These are phyloP conservation scores for Leccinum subgranulosum DNA, from an alignment of 768 basidiomycete species.

Conservation along the genomic window DNA sequence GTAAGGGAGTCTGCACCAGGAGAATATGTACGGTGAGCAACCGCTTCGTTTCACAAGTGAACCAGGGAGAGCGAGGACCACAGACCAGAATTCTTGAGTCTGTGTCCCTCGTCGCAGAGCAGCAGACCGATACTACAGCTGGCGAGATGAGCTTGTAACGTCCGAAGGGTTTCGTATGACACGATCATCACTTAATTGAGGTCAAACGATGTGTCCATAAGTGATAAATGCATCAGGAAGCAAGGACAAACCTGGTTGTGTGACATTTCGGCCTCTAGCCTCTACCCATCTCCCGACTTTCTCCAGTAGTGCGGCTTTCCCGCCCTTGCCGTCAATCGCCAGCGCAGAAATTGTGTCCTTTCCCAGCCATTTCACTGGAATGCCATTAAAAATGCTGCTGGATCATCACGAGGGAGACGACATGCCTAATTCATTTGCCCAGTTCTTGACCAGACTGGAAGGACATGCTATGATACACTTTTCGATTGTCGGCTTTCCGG, in stretches of 20 bases:
- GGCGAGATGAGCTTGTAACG: slow-evolving; percentile 70
- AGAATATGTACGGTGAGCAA: not conserved
- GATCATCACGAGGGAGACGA: slow-evolving; percentile 7
- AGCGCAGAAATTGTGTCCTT: slow-evolving; percentile 77
- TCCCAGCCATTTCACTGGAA: slow-evolving; percentile 91
- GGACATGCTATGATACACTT: slow-evolving; percentile 98
- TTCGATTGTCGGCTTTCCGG: slow-evolving; percentile 86
- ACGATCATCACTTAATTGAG: slow-evolving; percentile 87
- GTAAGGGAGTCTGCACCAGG: slow-evolving; percentile 69
- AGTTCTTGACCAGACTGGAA: slow-evolving; percentile 94
- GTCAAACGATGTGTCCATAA: not conserved
- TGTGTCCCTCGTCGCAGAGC: slow-evolving; percentile 97
- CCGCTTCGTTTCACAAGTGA: not conserved
- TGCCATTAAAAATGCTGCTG: not conserved
- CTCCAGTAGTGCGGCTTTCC: slow-evolving; percentile 74
- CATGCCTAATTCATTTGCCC: slow-evolving; percentile 94
- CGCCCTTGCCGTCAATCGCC: slow-evolving; percentile 90
- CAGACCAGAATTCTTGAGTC: slow-evolving; percentile 91
- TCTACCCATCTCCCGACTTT: slow-evolving; percentile 88
- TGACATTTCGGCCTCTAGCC: slow-evolving; percentile 84
- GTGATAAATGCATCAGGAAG: not conserved
- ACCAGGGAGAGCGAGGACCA: slow-evolving; percentile 6
- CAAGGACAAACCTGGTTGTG: slow-evolving; percentile 70
- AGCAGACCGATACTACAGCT: slow-evolving; percentile 83
- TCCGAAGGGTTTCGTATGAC: slow-evolving; percentile 93